phyloP scores from a whole-genome alignment of 768 basidiomycete species.

The Serpula lacrymans region DNA sequence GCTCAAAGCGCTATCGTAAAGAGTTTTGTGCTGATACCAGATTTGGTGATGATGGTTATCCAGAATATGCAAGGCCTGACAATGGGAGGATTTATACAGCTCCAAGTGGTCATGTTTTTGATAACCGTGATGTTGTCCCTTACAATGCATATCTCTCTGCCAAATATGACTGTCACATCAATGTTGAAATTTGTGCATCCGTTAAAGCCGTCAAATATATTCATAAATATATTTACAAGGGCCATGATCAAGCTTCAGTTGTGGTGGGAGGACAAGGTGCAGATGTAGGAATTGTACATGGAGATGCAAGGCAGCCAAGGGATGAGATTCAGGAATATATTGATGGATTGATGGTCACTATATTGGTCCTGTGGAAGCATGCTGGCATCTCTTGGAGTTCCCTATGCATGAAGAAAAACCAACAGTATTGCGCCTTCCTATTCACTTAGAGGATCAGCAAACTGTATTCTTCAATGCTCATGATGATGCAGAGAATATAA shows the following conservation, averaged over 20 bases:
- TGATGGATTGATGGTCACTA: conserved; percentile 40
- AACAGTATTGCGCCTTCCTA: conserved; percentile 35
- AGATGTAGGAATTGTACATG: no score
- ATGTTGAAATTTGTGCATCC: conserved; percentile 40
- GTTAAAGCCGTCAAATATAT: conserved; percentile 43
- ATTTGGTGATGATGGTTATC: conserved; percentile 39
- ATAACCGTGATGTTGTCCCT: conserved; percentile 43
- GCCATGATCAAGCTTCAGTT: conserved; percentile 39
- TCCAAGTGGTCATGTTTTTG: no score
- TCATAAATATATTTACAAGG: conserved; percentile 51
- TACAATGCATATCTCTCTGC: conserved; percentile 33
- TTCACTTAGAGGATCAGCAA: conserved; percentile 40
- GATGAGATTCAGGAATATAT: conserved; percentile 36
- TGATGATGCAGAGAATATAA: conserved; percentile 23
- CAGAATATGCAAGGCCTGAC: conserved; percentile 31
- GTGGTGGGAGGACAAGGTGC: no score
- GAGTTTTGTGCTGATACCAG: conserved; percentile 30
- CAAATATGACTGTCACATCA: conserved; percentile 45
- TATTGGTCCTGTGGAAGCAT: conserved; percentile 32
- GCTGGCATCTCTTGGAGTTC: conserved; percentile 33
- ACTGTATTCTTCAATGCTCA: conserved; percentile 33
- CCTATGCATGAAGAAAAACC: conserved; percentile 31
- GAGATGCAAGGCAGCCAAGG: conserved; percentile 15
- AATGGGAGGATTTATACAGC: conserved; percentile 30
- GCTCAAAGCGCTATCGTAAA: conserved; percentile 46